phyloP scores from a whole-genome alignment of 768 basidiomycete genomes.

The Kondoa malvinella region DNA sequence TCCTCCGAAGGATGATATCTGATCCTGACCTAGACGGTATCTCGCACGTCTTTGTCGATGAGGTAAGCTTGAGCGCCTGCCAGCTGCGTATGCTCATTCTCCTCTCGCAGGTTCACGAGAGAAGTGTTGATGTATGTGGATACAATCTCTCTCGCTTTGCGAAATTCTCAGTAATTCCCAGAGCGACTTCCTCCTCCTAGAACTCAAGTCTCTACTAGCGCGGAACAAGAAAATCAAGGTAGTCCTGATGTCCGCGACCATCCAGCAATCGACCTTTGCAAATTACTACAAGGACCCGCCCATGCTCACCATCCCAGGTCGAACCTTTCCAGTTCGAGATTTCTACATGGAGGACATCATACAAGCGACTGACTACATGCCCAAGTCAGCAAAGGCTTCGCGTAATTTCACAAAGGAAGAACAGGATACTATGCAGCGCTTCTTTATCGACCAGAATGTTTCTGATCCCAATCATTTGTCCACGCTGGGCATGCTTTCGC shows the following conservation, averaged over 20 bases:
- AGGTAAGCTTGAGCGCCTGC: conserved; percentile 39
- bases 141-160: not conserved
- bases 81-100: conserved; percentile 1
- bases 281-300: conserved; percentile 70
- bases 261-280: conserved; percentile 70
- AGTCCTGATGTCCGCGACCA: conserved; percentile 68
- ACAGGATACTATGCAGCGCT: conserved; percentile 38
- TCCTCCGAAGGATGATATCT: conserved; percentile 47
- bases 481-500: conserved; percentile 45
- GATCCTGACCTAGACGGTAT: conserved; percentile 50
- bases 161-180: not conserved
- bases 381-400: conserved; percentile 34
- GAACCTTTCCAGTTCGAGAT: conserved; percentile 30
- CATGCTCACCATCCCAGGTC: conserved; percentile 62
- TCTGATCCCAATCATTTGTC: conserved; percentile 27
- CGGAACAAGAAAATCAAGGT: conserved; percentile 54
- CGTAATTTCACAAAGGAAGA: conserved; percentile 39
- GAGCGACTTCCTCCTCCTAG: conserved; percentile 70
- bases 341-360: conserved; percentile 68
- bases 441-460: conserved; percentile 43
- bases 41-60: conserved; percentile 77
- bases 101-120: conserved; percentile 63
- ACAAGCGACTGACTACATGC: conserved; percentile 42
- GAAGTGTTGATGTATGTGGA: conserved; percentile 48
- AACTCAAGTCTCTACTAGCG: conserved; percentile 57